phyloP scores from a whole-genome alignment of 169 alveolate species.

The Condylostoma magnum region DNA sequence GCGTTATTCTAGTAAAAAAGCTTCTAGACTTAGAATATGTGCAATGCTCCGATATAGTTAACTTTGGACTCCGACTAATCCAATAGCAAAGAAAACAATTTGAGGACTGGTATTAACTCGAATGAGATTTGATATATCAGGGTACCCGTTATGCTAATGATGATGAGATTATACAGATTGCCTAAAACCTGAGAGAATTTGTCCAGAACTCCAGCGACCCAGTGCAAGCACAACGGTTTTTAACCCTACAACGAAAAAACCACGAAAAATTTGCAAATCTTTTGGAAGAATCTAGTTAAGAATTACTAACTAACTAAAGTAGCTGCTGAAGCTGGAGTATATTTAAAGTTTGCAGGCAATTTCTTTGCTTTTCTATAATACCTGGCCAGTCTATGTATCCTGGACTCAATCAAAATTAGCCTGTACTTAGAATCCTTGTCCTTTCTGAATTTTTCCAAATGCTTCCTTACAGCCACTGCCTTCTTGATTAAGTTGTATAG shows the following conservation, averaged over 20 bases:
- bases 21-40: not conserved
- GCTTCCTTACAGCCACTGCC: constrained; percentile 99
- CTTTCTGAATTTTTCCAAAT: constrained; percentile 95
- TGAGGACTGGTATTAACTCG: too few relatives aligned
- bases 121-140: too few relatives aligned
- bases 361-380: constrained; percentile 96
- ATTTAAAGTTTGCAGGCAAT: constrained; percentile 86
- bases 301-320: not conserved
- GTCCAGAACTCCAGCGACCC: too few relatives aligned
- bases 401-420: constrained; percentile 94
- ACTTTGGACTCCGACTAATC: too few relatives aligned
- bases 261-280: too few relatives aligned
- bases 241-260: too few relatives aligned
- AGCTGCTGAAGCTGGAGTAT: not conserved
- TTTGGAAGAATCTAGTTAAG: too few relatives aligned
- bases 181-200: too few relatives aligned
- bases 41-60: not conserved
- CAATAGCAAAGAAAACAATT: too few relatives aligned
- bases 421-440: constrained; percentile 79
- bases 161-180: too few relatives aligned
- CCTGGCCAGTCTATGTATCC: constrained; percentile 98
- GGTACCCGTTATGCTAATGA: too few relatives aligned
- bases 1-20: not conserved
- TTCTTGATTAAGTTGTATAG: constrained; percentile 96
- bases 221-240: too few relatives aligned